phyloP scores from a whole-genome alignment of 179 eudicot genomes.

The Monotropa hypopitys region DNA sequence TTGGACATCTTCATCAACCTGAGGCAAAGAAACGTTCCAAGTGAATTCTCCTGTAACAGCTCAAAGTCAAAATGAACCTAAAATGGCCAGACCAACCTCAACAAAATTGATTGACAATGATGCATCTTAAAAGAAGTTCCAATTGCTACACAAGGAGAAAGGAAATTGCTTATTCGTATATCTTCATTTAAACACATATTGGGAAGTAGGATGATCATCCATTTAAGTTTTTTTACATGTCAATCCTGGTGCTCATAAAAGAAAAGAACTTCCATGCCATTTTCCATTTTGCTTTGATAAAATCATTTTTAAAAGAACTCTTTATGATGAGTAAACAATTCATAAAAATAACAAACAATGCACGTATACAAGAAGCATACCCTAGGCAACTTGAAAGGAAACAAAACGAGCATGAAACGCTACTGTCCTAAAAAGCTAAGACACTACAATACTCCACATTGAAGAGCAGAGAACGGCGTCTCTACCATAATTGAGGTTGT shows the following conservation, averaged over 20 bases:
- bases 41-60: not conserved
- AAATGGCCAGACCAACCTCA: not conserved
- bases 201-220: not conserved
- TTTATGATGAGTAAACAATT: not conserved
- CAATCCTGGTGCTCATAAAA: not conserved
- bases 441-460: not conserved
- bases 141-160: not conserved
- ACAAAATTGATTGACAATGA: not conserved
- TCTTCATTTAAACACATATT: not conserved
- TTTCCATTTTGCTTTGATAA: not conserved
- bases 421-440: not conserved
- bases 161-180: not conserved
- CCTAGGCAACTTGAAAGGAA: not conserved
- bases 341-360: not conserved
- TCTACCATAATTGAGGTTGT: not conserved
- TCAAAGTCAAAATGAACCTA: not conserved
- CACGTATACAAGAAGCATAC: not conserved
- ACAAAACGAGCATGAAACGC: not conserved
- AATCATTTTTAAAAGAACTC: not conserved
- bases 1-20: conserved; percentile 84
- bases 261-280: not conserved
- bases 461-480: not conserved
- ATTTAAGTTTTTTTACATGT: not conserved
- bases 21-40: conserved; percentile 3
- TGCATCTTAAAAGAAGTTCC: not conserved